A percentile compares a stretch with the other conserved stretches of the same genome.
Conservation (phyloP, 768 basidiomycete species). For the Amanita thiersii region DNA sequence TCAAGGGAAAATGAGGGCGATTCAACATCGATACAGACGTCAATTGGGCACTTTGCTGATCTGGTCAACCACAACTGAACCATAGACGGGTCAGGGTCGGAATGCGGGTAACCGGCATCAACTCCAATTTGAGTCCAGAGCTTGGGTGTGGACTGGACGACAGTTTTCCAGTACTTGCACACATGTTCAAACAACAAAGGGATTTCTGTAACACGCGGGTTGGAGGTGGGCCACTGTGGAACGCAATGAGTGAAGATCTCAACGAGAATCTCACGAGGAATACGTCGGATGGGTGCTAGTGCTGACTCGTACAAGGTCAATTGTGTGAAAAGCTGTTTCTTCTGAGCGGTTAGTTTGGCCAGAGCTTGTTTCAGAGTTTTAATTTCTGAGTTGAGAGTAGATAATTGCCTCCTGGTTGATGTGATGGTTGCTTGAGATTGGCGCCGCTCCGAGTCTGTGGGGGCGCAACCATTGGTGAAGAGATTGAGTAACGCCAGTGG, state of each 20-base stretch:
- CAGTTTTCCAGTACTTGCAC: slow-evolving; percentile 14
- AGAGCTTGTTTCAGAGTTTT: not conserved
- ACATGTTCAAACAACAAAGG: slow-evolving; percentile 16
- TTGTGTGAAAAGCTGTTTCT: not conserved
- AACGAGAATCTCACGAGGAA: slow-evolving; percentile 13
- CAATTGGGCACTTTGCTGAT: not conserved
- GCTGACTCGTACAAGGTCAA: slow-evolving; percentile 2
- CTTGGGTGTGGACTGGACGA: slow-evolving; percentile 14
- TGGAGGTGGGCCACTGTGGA: slow-evolving; percentile 11
- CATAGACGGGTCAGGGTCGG: not conserved
- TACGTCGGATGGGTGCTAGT: slow-evolving; percentile 12
- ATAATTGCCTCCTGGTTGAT: no score
- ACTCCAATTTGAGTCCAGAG: slow-evolving; percentile 17
- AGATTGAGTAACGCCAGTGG: no score
- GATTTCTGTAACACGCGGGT: slow-evolving; percentile 10
- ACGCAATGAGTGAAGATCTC: slow-evolving; percentile 16
- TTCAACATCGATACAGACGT: not conserved
- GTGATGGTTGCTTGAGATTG: no score
- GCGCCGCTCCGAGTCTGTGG: no score
- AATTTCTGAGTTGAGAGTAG: not conserved
- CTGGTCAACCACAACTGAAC: not conserved
- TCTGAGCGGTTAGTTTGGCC: not conserved
- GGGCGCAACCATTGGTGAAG: no score
- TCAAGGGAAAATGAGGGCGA: not conserved
- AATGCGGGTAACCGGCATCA: not conserved